phyloP scores from a whole-genome alignment of 352 stramenopile species.

The Aphanomyces astaci region DNA sequence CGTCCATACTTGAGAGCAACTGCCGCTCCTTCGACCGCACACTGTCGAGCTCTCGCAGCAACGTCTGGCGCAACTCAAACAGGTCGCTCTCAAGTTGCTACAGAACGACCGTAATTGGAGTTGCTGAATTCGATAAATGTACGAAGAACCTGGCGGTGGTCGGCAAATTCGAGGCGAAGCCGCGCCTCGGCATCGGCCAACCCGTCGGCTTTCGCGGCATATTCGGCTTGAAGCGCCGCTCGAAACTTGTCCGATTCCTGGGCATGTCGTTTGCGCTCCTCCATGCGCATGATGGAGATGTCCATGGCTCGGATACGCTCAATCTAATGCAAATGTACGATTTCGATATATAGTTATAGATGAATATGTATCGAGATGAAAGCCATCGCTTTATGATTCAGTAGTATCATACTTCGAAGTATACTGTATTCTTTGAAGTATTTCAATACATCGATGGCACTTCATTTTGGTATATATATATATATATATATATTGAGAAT shows the following conservation, averaged over 20 bases:
- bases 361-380: too few species aligned
- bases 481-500: too few species aligned
- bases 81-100: background rate
- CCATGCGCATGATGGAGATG: constrained; percentile 18
- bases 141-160: background rate
- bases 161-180: background rate
- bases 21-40: constrained; percentile 12
- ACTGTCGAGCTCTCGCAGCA: constrained; percentile 3
- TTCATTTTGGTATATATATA: too few species aligned
- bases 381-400: too few species aligned
- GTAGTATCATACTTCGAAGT: too few species aligned
- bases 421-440: too few species aligned
- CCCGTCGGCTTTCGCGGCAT: background rate
- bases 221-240: background rate
- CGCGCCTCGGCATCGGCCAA: background rate
- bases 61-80: constrained; percentile 20
- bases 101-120: background rate
- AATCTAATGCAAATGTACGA: constrained; percentile 7
- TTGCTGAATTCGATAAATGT: background rate
- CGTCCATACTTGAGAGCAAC: background rate
- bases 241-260: background rate
- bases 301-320: constrained; percentile 19
- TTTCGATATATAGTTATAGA: too few species aligned
- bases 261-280: constrained; percentile 10
- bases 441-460: too few species aligned